Evolutionary conservation across 805 yeast genomes (phyloP), one percentile per base, ranked within the genome.

Genomic region (Saccharomycopsis malanga): DNA sequence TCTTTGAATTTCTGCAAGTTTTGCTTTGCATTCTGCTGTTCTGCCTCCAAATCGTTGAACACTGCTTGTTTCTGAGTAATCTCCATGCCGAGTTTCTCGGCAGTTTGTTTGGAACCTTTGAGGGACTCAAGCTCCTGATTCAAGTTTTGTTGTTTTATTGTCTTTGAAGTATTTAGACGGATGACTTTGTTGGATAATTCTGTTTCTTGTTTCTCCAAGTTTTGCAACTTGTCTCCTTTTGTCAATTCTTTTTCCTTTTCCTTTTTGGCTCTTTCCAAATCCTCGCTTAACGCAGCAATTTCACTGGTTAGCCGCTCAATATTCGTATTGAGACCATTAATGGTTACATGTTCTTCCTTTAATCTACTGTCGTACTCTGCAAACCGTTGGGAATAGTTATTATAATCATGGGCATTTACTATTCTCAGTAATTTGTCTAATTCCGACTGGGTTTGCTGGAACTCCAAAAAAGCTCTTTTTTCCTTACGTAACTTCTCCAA

Each of bases 391-490:
- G 71, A 66, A 50, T 69, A 66, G 15, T 58, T 56, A 29, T 70
- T 60, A 59, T 76, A 89, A 56, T 84, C 88, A 60, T 83, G 83
- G 6, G 95, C 89, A 42, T 81, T 81, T 1, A 87, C 84, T 1
- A 87, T 73, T 55, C 84, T 73, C 15, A 83, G 72, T 29, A 84
- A 65, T 37, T 81, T 79, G 62, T 91, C 97, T 50, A 86, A 67
- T 56, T 86, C 88, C 4, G 85, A 71, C 56, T 85, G 93, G 9
- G 84, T 76, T 48, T 84, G 87, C 65, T 91, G 97, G 62, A 74
- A 89, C 58, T 91, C 97, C 30, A 88, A 63, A 58, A 83, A 89
- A 23, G 79, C 70, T 57, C 93, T 76, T 64, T 88, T 91, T 57
- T 91, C 96, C 46, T 74, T 73, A 52, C 94, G 74, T 42, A 89